Conservation (phyloP, 225 moss, liverwort and hornwort species). For the Lunularia cruciata region DNA sequence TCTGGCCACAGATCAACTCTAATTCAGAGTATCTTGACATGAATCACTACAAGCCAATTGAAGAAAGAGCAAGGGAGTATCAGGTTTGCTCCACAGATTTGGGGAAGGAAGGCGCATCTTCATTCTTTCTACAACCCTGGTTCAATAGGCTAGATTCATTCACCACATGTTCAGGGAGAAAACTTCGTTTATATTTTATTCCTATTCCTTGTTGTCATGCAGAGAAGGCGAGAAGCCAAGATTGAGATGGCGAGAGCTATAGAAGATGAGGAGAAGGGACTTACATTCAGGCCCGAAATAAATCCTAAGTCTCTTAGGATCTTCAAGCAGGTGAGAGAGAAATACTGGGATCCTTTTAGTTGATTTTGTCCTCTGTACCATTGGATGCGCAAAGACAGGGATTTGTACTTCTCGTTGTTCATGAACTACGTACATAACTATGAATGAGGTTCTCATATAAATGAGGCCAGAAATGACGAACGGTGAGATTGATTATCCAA, state of each 20-base stretch:
- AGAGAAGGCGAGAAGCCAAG: constrained; percentile 67
- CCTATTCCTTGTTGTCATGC: constrained; percentile 22
- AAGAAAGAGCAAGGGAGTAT: constrained; percentile 64
- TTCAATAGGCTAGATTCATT: too few species aligned
- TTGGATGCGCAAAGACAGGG: too few species aligned
- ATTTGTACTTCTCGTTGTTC: background rate
- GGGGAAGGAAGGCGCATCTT: too few species aligned
- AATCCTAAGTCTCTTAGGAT: constrained; percentile 73
- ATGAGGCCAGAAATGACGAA: background rate
- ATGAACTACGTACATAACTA: background rate
- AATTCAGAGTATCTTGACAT: constrained; percentile 61
- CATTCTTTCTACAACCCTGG: too few species aligned
- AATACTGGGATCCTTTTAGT: background rate
- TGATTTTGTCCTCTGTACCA: background rate
- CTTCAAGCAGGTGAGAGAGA: constrained; percentile 56
- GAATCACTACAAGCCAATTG: constrained; percentile 70
- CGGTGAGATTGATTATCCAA: background rate
- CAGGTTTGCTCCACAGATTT: constrained; percentile 48
- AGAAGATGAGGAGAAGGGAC: constrained; percentile 69
- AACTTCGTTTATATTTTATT: too few species aligned
- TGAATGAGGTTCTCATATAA: too few species aligned
- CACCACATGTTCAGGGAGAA: too few species aligned
- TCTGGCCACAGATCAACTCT: constrained; percentile 65
- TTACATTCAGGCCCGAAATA: constrained; percentile 75
- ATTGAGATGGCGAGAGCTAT: constrained; percentile 60